Evolutionary conservation across 163 green algal genomes (phyloP).

Genomic region (Coccomyxa subellipsoidea): DNA sequence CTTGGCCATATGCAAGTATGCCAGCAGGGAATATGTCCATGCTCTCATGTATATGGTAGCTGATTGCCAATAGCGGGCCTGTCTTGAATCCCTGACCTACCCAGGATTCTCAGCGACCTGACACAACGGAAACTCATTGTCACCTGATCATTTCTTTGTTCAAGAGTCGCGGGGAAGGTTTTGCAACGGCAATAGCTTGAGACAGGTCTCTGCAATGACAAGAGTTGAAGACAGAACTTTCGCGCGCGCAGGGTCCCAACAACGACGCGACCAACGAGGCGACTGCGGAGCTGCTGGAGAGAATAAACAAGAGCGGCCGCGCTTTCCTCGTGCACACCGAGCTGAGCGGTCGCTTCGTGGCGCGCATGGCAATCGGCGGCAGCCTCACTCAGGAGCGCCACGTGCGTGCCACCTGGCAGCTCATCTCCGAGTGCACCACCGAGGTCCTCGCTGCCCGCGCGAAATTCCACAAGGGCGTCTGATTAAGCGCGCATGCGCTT

Average conservation of each 20-base stretch:
- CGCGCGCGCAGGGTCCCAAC: not conserved
- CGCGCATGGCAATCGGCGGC: constrained; percentile 65
- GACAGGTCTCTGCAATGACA: no score
- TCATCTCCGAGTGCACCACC: constrained; percentile 28
- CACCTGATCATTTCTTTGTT: no score
- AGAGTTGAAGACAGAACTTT: not conserved
- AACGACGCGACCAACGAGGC: constrained; percentile 32
- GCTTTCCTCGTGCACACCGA: constrained; percentile 73
- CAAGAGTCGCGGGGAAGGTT: no score
- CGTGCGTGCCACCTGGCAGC: constrained; percentile 57
- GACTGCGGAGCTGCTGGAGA: constrained; percentile 57
- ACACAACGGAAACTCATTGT: no score
- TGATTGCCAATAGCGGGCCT: no score
- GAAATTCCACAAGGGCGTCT: not conserved
- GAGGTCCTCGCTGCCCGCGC: not conserved
- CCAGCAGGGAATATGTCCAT: no score
- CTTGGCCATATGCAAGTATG: no score
- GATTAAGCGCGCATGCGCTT: not conserved
- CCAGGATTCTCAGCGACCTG: no score
- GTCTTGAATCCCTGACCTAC: no score
- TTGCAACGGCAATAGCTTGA: no score
- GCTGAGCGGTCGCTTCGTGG: constrained; percentile 55
- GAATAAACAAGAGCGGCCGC: constrained; percentile 59
- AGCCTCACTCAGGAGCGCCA: constrained; percentile 52
- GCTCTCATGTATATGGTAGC: no score